Percentiles rank a stretch among this genome's conserved stretches.
Conservation (phyloP, 2,329 filamentous ascomycete species). For the Colletotrichum siamense region DNA sequence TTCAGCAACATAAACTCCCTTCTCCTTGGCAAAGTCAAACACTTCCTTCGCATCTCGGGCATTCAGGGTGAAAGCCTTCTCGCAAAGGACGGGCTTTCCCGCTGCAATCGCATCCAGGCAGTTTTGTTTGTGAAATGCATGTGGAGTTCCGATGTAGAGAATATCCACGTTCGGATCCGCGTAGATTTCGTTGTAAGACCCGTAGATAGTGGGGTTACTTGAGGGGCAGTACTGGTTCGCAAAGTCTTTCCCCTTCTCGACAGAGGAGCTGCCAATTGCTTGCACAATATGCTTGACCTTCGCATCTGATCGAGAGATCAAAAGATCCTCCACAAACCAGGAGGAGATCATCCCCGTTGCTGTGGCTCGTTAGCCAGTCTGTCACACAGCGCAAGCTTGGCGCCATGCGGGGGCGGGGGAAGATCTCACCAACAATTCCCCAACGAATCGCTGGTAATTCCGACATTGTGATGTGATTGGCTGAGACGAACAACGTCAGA, state of each 20-base stretch:
- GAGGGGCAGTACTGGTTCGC: constrained; percentile 34
- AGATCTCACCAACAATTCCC: constrained; percentile 33
- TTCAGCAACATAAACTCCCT: constrained; percentile 49
- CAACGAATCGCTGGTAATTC: constrained; percentile 32
- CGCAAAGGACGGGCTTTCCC: constrained; percentile 50
- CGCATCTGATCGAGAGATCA: constrained; percentile 37
- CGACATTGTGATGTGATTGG: background rate
- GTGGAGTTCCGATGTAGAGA: constrained; percentile 51
- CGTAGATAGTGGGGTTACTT: constrained; percentile 38
- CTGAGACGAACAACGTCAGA: background rate
- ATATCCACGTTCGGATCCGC: constrained; percentile 46
- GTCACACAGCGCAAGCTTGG: background rate
- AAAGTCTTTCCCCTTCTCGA: constrained; percentile 43
- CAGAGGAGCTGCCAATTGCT: constrained; percentile 45
- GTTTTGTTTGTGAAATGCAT: constrained; percentile 48
- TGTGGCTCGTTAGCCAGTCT: background rate
- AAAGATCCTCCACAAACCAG: constrained; percentile 49
- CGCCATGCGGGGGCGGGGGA: background rate
- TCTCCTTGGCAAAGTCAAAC: constrained; percentile 40
- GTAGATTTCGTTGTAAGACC: constrained; percentile 44
- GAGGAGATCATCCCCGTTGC: constrained; percentile 44
- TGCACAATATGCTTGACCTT: constrained; percentile 46
- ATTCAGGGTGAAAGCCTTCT: constrained; percentile 50
- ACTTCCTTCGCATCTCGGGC: constrained; percentile 43
- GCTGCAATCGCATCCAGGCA: constrained; percentile 46